A percentile compares a stretch with the other conserved stretches of the same genome.
Evolutionary conservation across 176 grass and related monocot species (phyloP).

Genomic region (Stipa capillata): DNA sequence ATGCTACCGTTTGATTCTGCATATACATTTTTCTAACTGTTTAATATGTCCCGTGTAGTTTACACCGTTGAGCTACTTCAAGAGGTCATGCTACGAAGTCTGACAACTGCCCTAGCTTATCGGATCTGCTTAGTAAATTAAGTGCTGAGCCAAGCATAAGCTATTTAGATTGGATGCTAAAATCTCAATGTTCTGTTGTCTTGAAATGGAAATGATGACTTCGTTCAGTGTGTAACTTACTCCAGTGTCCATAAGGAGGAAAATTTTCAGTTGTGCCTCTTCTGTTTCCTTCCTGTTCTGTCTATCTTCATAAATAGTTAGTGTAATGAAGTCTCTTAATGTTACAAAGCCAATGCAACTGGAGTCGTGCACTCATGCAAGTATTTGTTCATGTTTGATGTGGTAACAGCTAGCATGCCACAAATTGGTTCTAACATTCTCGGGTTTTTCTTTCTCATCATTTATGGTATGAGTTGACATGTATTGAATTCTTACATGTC

Average conservation of each 20-base stretch:
- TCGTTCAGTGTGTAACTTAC: background rate
- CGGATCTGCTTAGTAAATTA: background rate
- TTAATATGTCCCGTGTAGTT: background rate
- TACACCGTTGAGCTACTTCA: background rate
- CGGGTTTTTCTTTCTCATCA: constrained; percentile 1
- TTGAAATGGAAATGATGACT: background rate
- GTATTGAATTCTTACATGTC: constrained; percentile 1
- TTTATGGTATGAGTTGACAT: constrained; percentile 17
- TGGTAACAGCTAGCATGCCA: too few relatives aligned
- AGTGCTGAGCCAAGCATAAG: background rate
- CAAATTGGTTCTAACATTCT: background rate
- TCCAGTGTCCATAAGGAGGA: background rate
- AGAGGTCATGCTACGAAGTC: background rate
- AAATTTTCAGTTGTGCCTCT: background rate
- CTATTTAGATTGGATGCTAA: background rate
- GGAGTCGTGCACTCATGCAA: background rate
- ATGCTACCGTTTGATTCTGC: background rate
- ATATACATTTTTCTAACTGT: background rate
- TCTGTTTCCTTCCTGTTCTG: background rate
- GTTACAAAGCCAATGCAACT: background rate
- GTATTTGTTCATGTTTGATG: too few relatives aligned
- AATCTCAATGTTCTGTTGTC: background rate
- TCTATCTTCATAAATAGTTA: background rate
- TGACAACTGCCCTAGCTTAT: background rate
- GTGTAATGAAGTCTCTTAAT: background rate